These are phyloP conservation scores for Trypanosoma melophagium DNA, from an alignment of 208 protist genomes.

Conservation along the genomic window DNA sequence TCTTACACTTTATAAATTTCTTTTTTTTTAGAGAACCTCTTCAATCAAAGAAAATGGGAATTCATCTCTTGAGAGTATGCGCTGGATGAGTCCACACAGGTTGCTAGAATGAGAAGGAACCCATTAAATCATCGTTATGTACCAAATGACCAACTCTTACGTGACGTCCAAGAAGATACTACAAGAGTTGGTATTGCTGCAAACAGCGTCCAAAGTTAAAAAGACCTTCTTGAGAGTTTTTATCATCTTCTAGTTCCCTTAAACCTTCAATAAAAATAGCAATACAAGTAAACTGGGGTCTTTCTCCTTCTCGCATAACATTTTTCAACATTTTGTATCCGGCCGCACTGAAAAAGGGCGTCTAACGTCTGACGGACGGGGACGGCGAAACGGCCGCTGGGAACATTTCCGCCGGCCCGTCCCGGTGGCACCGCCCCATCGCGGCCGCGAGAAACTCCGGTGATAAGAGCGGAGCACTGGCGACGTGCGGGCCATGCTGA, in stretches of 20 bases:
- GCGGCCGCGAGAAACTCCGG: slow-evolving; percentile 1
- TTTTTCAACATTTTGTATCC: slow-evolving; percentile 19
- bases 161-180: slow-evolving; percentile 13
- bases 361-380: slow-evolving; percentile 3
- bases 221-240: slow-evolving; percentile 14
- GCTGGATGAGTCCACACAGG: slow-evolving; percentile 13
- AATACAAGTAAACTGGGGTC: slow-evolving; percentile 22
- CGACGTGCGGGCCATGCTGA: neutral
- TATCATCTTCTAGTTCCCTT: slow-evolving; percentile 6
- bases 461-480: slow-evolving; percentile 10
- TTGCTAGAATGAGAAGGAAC: slow-evolving; percentile 18
- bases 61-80: slow-evolving; percentile 6
- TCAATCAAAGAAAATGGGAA: slow-evolving; percentile 17
- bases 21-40: slow-evolving; percentile 9
- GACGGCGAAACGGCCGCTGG: neutral
- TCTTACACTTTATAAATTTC: no score
- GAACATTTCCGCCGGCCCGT: neutral
- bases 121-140: slow-evolving; percentile 11
- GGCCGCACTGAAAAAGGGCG: neutral
- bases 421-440: slow-evolving; percentile 14
- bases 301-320: slow-evolving; percentile 5
- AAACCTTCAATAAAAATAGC: slow-evolving; percentile 20
- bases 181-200: slow-evolving; percentile 24
- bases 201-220: slow-evolving; percentile 25
- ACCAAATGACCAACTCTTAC: slow-evolving; percentile 6